Evolutionary conservation across 2,329 filamentous ascomycete genomes (phyloP).

Genomic region (Pyrenophora seminiperda): DNA sequence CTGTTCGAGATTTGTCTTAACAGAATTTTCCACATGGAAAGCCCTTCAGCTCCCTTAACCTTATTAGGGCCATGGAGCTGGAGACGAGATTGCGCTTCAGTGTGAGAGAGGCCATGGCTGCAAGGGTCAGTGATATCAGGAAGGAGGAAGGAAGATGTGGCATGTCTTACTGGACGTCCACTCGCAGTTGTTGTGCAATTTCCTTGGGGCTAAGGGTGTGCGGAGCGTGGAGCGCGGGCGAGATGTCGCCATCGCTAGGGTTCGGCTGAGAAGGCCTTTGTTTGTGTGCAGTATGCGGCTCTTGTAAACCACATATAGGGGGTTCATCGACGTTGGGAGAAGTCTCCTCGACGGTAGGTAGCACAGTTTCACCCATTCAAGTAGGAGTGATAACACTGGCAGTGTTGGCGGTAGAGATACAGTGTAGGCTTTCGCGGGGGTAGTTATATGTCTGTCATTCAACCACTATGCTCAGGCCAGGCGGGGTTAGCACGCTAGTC

Average conservation of each 20-base stretch:
- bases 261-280: conserved; percentile 31
- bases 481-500: conserved; percentile 41
- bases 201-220: conserved; percentile 46
- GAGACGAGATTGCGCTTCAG: conserved; percentile 69
- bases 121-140: conserved; percentile 24
- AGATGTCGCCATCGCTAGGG: conserved; percentile 24
- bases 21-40: conserved; percentile 76
- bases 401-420: conserved; percentile 36
- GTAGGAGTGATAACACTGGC: conserved; percentile 44
- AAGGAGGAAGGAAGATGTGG: neutral
- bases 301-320: conserved; percentile 50
- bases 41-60: conserved; percentile 71
- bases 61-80: conserved; percentile 70
- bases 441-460: conserved; percentile 42
- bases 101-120: conserved; percentile 65
- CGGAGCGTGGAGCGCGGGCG: conserved; percentile 36
- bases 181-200: conserved; percentile 44
- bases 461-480: conserved; percentile 29
- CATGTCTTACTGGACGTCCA: conserved; percentile 42
- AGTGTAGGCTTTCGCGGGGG: conserved; percentile 28
- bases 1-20: conserved; percentile 78
- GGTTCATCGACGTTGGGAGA: conserved; percentile 48
- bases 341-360: conserved; percentile 49
- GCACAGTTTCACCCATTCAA: conserved; percentile 52
- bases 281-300: conserved; percentile 34